phyloP scores from a whole-genome alignment of 2,329 filamentous ascomycete genomes.

The Fusarium armeniacum region DNA sequence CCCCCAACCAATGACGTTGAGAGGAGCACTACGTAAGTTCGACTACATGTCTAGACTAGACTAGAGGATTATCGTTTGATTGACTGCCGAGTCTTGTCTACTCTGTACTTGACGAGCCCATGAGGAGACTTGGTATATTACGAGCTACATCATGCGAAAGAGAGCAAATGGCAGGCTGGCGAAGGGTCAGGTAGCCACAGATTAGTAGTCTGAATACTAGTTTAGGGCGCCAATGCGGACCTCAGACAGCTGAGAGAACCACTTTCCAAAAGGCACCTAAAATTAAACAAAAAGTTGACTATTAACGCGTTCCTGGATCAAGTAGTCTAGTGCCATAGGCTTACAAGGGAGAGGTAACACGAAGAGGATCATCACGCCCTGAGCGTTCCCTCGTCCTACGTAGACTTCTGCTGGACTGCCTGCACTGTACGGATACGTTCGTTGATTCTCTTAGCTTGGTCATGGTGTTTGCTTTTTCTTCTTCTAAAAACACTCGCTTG shows the following conservation, averaged over 20 bases:
- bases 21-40: constrained; percentile 8
- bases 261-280: constrained; percentile 18
- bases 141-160: constrained; percentile 3
- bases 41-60: not conserved
- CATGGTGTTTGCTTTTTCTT: constrained; percentile 28
- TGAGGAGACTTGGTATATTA: not conserved
- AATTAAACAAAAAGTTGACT: constrained; percentile 13
- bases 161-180: not conserved
- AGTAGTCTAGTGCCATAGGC: not conserved
- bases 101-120: not conserved
- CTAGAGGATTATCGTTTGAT: constrained; percentile 15
- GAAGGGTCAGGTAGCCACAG: constrained; percentile 7
- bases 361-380: constrained; percentile 21
- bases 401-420: not conserved
- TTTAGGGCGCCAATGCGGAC: constrained; percentile 10
- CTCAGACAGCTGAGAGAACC: constrained; percentile 1
- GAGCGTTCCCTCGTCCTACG: constrained; percentile 12
- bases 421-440: not conserved
- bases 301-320: constrained; percentile 12
- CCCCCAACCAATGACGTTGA: constrained; percentile 21
- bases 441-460: constrained; percentile 14
- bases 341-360: constrained; percentile 26
- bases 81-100: constrained; percentile 20
- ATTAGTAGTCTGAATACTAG: not conserved
- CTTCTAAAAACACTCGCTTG: constrained; percentile 1